Base-by-base conservation (phyloP, 2,329 filamentous ascomycete genomes). In the Fusarium sp. region DNA sequence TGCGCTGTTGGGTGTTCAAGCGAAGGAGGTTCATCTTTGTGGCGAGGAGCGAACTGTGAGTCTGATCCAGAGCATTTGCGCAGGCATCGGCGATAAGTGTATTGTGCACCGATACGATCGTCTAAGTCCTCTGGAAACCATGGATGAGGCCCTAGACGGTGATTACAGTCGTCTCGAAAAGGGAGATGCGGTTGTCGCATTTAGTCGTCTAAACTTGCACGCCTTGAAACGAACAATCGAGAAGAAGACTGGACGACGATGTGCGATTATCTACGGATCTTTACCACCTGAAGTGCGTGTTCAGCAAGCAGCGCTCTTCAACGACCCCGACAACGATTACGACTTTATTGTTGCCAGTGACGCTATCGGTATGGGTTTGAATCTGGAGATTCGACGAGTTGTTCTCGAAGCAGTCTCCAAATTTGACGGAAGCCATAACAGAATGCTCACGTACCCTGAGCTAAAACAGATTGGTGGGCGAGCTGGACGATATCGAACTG, bases 281-380 rank as follows among this genome's bases (percentile, higher is more conserved):
- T 82, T 99, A 47, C 96, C 96, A 0, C 95, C 96, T 4, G 96
- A 99, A 81, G 97, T 95, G 44, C 90, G 96, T 70, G 94, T 95
- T 7, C 91, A 95, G 79, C 96, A 99, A 83, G 96, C 96, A 2
- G 90, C 91, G 22, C 86, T 98, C 0, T 99, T 99, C 86, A 99
- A 99, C 79, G 93, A 98, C 72, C 95, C 95, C 0, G 83, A 97
- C 79, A 99, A 97, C 79, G 95, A 98, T 67, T 99, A 98, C 79
- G 96, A 99, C 80, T 97, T 91, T 75, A 86, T 99, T 11, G 95
- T 96, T 31, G 96, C 97, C 14, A 98, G 94, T 76, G 95, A 98
- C 82, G 96, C 96, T 51, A 95, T 99, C 70, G 96, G 96, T 41
- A 98, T 99, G 95, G 96, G 97, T 3, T 85, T 99, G 28, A 99